Evolutionary conservation across 345 rosid genomes (phyloP), one percentile per base, ranked within the genome.

Genomic region (Lumnitzera racemosa): DNA sequence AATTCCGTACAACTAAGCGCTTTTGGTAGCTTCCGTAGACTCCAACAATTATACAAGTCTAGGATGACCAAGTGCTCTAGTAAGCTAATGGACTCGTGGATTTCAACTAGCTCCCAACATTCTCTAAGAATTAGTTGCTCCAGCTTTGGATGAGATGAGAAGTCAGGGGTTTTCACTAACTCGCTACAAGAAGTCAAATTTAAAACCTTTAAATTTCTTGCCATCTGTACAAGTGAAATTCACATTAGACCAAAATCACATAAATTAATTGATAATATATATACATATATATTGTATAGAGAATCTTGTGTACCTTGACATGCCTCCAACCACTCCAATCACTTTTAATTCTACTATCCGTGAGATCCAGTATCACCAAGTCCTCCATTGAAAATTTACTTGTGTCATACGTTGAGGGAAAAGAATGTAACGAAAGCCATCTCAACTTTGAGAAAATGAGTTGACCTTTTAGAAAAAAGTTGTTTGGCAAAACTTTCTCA

Each of bases 91-190:
- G 55, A 64, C 16, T 12, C 15, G 1, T 55, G 15, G 16, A 64
- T 15, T 43, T 64, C 46, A 2, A 55, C 41, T 12, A 64, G n/a
- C 55, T 23, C 24, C 11, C 3, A 1, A 3, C 67, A 64, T 0
- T 24, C n/a, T 12, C 6, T 8, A 15, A 64, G 61, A 2, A 64
- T 47, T 47, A 64, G 29, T 15, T 46, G 47, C 52, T 64, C 67
- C 23, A 64, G 12, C 20, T 20, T 20, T 20, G 20, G 20, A 20
- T 20, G 20, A 20, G 20, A 20, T 20, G 20, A 20, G 20, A 20
- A 20, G 20, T 20, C 20, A 20, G 20, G 20, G 20, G 20, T 20
- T 20, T 20, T 20, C 20, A 20, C 20, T 20, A 20, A 20, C 20
- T 20, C 20, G 20, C 20, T 20, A 20, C 20, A 20, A 20, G 0